Evolutionary conservation across 2,329 filamentous ascomycete species (phyloP).

Genomic region (Teratosphaeria destructans): DNA sequence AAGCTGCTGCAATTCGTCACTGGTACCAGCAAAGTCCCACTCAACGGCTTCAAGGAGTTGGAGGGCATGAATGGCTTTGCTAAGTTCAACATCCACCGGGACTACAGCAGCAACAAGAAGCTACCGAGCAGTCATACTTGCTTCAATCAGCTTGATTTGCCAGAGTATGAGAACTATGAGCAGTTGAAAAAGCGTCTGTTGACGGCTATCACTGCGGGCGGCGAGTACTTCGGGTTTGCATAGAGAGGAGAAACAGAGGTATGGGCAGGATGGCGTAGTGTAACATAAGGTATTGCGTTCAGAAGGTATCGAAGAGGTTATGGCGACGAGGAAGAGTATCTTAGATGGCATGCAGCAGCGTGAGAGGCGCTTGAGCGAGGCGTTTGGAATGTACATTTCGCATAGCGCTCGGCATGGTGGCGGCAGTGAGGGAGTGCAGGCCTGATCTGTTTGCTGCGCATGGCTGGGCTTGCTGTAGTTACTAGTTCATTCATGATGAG

Average conservation of each 20-base stretch:
- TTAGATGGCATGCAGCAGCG: slow-evolving; percentile 4
- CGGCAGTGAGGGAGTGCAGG: slow-evolving; percentile 9
- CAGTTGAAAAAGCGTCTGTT: slow-evolving; percentile 74
- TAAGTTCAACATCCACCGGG: slow-evolving; percentile 96
- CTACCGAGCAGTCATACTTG: slow-evolving; percentile 95
- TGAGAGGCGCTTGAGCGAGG: background rate
- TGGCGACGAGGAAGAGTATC: background rate
- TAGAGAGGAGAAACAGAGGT: slow-evolving; percentile 33
- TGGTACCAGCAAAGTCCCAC: slow-evolving; percentile 92
- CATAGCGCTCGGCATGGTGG: background rate
- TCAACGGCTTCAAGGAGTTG: slow-evolving; percentile 97
- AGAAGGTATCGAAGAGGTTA: background rate
- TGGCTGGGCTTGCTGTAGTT: background rate
- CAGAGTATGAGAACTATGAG: slow-evolving; percentile 96
- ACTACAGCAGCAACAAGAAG: slow-evolving; percentile 92
- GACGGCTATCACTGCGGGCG: slow-evolving; percentile 94
- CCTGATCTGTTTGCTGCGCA: slow-evolving; percentile 4
- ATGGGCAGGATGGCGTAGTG: background rate
- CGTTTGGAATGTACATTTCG: background rate
- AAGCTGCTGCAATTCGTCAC: slow-evolving; percentile 97
- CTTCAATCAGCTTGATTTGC: slow-evolving; percentile 98
- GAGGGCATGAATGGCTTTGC: slow-evolving; percentile 99
- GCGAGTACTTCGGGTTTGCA: slow-evolving; percentile 95
- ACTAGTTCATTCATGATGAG: background rate
- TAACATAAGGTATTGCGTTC: slow-evolving; percentile 5